These are phyloP conservation scores for Puccinia novopanici DNA, from an alignment of 1,284 basidiomycete genomes.

Conservation along the genomic window DNA sequence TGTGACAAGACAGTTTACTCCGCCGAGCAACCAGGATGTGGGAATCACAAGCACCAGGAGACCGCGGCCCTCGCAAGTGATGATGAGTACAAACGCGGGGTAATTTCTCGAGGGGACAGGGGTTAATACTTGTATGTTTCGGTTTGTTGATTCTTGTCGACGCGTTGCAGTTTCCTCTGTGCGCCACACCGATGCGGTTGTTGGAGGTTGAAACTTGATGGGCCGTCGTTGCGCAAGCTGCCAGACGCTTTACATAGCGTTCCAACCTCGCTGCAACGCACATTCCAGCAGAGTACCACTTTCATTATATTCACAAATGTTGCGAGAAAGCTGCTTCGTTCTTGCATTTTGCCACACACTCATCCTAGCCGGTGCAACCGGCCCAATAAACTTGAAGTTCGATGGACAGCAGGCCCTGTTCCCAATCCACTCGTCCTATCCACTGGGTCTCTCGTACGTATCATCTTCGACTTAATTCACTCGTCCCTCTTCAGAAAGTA, in stretches of 20 bases:
- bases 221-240: too few relatives aligned
- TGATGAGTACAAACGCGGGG: too few relatives aligned
- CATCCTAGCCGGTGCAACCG: not conserved
- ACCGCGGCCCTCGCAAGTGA: too few relatives aligned
- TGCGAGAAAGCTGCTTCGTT: not conserved
- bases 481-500: too few relatives aligned
- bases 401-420: not conserved
- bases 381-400: not conserved
- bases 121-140: too few relatives aligned
- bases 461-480: not conserved
- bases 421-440: not conserved
- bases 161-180: not conserved
- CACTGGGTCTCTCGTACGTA: not conserved
- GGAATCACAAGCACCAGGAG: too few relatives aligned
- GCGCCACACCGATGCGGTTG: not conserved
- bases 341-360: not conserved
- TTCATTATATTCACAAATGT: not conserved
- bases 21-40: too few relatives aligned
- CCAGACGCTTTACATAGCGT: too few relatives aligned
- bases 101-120: too few relatives aligned
- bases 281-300: not conserved
- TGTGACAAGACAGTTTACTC: too few relatives aligned
- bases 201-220: not conserved
- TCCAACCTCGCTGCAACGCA: too few relatives aligned
- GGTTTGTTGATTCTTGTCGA: too few relatives aligned